Evolutionary conservation across 1,284 basidiomycete species (phyloP).

Genomic region (Trametes hirsuta): DNA sequence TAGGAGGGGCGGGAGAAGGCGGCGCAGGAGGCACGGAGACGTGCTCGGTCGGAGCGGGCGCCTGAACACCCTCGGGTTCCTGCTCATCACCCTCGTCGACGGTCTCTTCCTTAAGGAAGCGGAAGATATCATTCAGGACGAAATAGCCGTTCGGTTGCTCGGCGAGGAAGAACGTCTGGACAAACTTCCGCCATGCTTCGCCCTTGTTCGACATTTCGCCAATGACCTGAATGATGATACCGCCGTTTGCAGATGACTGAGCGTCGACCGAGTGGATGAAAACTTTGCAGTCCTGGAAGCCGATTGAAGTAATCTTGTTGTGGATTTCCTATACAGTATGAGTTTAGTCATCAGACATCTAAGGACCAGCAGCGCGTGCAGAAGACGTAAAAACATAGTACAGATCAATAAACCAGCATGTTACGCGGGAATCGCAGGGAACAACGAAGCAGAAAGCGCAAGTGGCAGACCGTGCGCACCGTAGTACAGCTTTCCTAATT

Average conservation of each 20-base stretch:
- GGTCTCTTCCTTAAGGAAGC: slow-evolving; percentile 95
- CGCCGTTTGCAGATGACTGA: slow-evolving; percentile 90
- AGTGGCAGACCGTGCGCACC: not conserved
- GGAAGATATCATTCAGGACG: slow-evolving; percentile 99
- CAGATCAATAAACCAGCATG: not conserved
- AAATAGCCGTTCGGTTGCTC: slow-evolving; percentile 99
- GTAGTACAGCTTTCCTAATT: not conserved
- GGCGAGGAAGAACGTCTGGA: slow-evolving; percentile 99
- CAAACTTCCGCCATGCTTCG: slow-evolving; percentile 96
- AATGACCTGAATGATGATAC: slow-evolving; percentile 99
- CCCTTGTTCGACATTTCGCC: slow-evolving; percentile 96
- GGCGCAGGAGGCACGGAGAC: slow-evolving; percentile 26
- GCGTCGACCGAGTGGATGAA: slow-evolving; percentile 96
- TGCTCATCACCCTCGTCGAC: slow-evolving; percentile 75
- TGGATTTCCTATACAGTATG: slow-evolving; percentile 83
- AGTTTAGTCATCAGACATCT: not conserved
- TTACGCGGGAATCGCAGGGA: not conserved
- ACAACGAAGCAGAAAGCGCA: not conserved
- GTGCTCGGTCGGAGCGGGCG: slow-evolving; percentile 26
- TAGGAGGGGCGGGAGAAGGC: slow-evolving; percentile 34
- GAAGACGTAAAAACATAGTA: slow-evolving; percentile 1
- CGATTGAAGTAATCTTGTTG: slow-evolving; percentile 91
- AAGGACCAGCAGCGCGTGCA: too few species aligned
- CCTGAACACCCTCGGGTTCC: slow-evolving; percentile 39
- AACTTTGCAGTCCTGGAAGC: slow-evolving; percentile 96